Conservation (phyloP, 768 basidiomycete species). For the Clavulina sp. region DNA sequence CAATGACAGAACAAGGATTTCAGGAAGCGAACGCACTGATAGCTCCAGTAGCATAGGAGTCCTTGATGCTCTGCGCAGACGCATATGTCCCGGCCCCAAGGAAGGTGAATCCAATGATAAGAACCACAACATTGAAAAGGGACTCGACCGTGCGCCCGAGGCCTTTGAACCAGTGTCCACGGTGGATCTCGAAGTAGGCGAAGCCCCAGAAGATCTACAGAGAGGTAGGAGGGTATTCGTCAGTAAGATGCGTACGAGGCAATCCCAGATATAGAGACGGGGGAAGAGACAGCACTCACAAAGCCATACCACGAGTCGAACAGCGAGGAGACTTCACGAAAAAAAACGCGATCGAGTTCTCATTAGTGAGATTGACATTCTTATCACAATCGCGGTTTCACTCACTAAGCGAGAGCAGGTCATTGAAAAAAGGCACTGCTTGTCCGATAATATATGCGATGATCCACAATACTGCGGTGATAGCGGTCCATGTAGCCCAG, state of each 20-base stretch:
- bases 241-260: neutral
- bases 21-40: no score
- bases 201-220: constrained; percentile 11
- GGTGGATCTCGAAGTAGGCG: constrained; percentile 12
- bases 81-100: neutral
- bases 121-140: neutral
- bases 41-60: no score
- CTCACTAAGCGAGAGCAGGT: neutral
- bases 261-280: no score
- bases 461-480: constrained; percentile 13
- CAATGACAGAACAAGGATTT: no score
- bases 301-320: constrained; percentile 13
- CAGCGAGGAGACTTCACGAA: neutral
- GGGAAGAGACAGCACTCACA: no score
- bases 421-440: constrained; percentile 3
- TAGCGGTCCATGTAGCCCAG: constrained; percentile 13
- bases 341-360: no score
- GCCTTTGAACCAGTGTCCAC: constrained; percentile 6
- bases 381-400: neutral
- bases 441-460: constrained; percentile 9
- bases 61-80: no score
- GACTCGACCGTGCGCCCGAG: neutral
- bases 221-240: neutral
- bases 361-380: neutral
- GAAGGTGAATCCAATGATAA: neutral